Base-by-base conservation (phyloP, 2,329 filamentous ascomycete genomes). In the Verticillium alfalfae region DNA sequence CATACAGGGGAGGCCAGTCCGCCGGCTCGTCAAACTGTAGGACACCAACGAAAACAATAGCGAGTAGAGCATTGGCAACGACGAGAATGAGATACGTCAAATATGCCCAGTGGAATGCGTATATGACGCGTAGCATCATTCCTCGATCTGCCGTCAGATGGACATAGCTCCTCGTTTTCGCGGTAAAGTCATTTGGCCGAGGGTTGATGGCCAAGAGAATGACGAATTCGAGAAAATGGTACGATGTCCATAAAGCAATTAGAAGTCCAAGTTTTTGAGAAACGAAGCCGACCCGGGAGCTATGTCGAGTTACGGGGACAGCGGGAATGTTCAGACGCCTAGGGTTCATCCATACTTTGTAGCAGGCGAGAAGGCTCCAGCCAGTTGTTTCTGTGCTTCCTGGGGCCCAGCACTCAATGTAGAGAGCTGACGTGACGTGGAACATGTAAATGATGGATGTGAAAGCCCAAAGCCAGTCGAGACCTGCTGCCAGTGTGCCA, bases 1-100 rank as follows among this genome's bases (percentile, higher is more conserved):
- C 66, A 36, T 67, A 69, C 5, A 69, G 39, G 6, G 61, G 57
- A 1, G 67, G 64, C 69, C 67, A 69, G 31, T 70, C 67, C 3
- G 62, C 54, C 1, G 64, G 63, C n/a, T 22, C 34, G 36, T 69
- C 67, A 60, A 66, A 64, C 5, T 52, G 26, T 5, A 70, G n/a
- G 5, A 67, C 18, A 1, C 49, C 59, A n/a, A 70, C 67, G 49
- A 66, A 68, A 7, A 66, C 1, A 2, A 67, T 59, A 3, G 66
- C 55, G 3, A 66, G 31, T 2, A 63, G 18, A 18, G 64, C 57
- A 54, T 70, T 63, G 3, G 56, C 57, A 13, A 31, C 58, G 4
- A 57, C 62, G 13, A 67, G 58, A 9, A 63, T 34, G 8, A 62
- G 34, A 49, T 66, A 65, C 3, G 62, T 66, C 15, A 37, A 36